Percentiles rank a stretch among this genome's conserved stretches.
phyloP scores from a whole-genome alignment of 345 rosid genomes.

The Corchorus olitorius region DNA sequence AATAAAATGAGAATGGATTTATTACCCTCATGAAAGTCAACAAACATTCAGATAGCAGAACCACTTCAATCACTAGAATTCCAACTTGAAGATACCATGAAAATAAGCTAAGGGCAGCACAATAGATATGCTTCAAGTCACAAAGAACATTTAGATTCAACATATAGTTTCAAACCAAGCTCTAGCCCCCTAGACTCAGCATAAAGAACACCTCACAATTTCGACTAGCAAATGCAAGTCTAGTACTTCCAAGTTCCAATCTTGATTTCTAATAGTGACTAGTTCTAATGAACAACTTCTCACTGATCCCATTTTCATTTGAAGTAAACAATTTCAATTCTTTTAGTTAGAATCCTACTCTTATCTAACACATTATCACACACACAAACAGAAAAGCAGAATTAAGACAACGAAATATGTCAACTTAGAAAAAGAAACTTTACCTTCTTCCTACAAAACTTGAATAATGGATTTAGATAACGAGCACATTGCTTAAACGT shows the following conservation, averaged over 20 bases:
- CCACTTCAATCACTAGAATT: not conserved
- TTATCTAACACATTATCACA: not conserved
- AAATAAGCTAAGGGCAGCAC: not conserved
- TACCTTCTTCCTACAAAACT: constrained; percentile 98
- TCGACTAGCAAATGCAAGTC: not conserved
- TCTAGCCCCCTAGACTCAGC: not conserved
- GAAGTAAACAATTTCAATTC: not conserved
- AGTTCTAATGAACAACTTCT: not conserved
- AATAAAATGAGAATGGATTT: not conserved
- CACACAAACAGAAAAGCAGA: not conserved
- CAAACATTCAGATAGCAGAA: not conserved
- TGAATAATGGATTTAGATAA: constrained; percentile 86
- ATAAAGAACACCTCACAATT: not conserved
- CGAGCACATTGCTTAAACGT: constrained; percentile 97
- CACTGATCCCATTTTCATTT: not conserved
- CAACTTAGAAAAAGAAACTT: constrained; percentile 6
- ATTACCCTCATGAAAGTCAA: not conserved
- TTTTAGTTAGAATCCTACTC: not conserved
- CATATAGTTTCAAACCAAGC: not conserved
- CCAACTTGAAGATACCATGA: not conserved
- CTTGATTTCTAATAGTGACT: not conserved
- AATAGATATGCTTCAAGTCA: not conserved
- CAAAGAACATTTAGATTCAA: too few relatives aligned
- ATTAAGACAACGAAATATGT: not conserved
- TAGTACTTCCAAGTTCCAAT: not conserved